Percentiles rank a stretch among this genome's conserved stretches.
These are phyloP conservation scores for Myxozyma udenii DNA, from an alignment of 805 yeast genomes.

Conservation along the genomic window DNA sequence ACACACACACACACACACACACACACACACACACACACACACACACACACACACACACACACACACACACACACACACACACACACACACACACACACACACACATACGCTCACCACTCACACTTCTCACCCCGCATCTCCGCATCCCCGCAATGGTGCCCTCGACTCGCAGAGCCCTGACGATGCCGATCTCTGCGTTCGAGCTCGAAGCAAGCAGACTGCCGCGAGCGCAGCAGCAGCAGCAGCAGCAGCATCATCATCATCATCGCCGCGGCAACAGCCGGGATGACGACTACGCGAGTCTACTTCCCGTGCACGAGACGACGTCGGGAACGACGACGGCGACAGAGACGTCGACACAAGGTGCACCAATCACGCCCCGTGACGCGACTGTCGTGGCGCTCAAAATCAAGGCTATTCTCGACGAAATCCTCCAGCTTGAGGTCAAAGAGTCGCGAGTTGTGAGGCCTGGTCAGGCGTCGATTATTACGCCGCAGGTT, in stretches of 20 bases:
- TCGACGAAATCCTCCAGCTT: conserved; percentile 69
- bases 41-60: too few species aligned
- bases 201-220: conserved; percentile 12
- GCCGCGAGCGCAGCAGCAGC: conserved; percentile 4
- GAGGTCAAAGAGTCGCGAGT: conserved; percentile 53
- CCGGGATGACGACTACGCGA: conserved; percentile 6
- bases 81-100: too few species aligned
- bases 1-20: too few species aligned
- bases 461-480: conserved; percentile 53
- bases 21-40: too few species aligned
- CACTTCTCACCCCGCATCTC: too few species aligned
- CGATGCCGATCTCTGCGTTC: conserved; percentile 24
- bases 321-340: background rate
- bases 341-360: conserved; percentile 5
- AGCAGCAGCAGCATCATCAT: background rate
- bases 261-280: background rate
- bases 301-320: conserved; percentile 19
- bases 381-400: conserved; percentile 56
- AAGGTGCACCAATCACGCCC: conserved; percentile 61
- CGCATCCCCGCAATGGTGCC: background rate
- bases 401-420: conserved; percentile 64
- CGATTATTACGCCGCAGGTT: conserved; percentile 55
- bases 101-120: too few species aligned
- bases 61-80: too few species aligned
- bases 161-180: background rate